Evolutionary conservation across 176 grass and related monocot genomes (phyloP), one percentile per base, ranked within the genome.

Genomic region (Phoenix roebelenii): DNA sequence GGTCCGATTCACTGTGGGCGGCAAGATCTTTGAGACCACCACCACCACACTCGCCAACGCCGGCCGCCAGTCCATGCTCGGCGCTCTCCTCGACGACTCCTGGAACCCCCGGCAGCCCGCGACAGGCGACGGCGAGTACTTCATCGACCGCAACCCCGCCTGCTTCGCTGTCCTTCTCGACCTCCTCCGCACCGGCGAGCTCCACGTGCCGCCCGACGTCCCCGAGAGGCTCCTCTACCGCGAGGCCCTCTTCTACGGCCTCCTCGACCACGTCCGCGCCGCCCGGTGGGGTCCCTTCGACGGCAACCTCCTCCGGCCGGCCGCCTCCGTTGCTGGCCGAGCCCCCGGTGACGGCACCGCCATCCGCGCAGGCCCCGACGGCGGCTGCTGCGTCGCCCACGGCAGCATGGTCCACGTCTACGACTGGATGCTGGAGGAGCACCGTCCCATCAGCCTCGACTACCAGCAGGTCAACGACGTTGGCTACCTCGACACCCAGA

Each of bases 381-480:
- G 87, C 16, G 92, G 92, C 0, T 97, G 87, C 69, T 91, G 87
- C 79, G 92, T 97, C 26, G 92, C 92, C 63, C 92, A 97, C 67
- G 87, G 92, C 19, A 80, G 83, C 64, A 78, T 83, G 23, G 87
- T 91, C 52, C 92, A 77, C 79, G 81, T 88, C 4, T 97, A 97
- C 76, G 85, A 97, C 68, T 97, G 87, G 92, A 88, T 91, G 87
- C 83, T 97, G 25, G 84, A 97, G 60, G 84, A 87, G 68, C 87
- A 80, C 54, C 75, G 65, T 5, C 81, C 87, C 1, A 77, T 97
- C 39, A 88, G 72, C 48, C 83, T 91, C 29, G 92, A 80, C 77
- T 70, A 84, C 54, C 79, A 67, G 23, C 87, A 91, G 69, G 84
- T 91, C 75, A 97, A 97, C 79, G 92, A 97, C 78, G 78, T 84